Percentiles rank a stretch among this genome's conserved stretches.
Conservation (phyloP, 305 asterid genomes). For the Plantago rigida region DNA sequence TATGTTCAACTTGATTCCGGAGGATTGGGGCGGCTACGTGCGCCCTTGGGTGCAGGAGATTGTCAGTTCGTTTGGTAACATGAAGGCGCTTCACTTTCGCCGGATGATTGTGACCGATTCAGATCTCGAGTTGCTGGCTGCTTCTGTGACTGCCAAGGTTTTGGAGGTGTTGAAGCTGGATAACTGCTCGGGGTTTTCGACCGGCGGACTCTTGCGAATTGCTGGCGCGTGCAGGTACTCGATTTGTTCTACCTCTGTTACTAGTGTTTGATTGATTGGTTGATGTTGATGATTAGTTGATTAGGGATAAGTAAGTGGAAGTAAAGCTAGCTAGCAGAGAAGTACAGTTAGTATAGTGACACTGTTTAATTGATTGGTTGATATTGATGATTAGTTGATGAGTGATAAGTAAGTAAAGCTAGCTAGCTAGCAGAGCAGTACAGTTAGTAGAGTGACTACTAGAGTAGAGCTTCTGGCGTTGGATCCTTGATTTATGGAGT, state of each 20-base stretch:
- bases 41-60: conserved; percentile 71
- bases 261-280: too few species aligned
- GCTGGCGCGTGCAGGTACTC: conserved; percentile 57
- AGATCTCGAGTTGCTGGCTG: conserved; percentile 65
- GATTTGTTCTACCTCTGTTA: too few species aligned
- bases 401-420: too few species aligned
- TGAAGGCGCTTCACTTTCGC: conserved; percentile 68
- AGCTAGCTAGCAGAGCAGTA: too few species aligned
- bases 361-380: too few species aligned
- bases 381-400: neutral
- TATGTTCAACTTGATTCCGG: conserved; percentile 83
- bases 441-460: too few species aligned
- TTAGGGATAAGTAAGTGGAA: too few species aligned
- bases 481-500: too few species aligned
- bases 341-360: too few species aligned
- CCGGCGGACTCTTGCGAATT: conserved; percentile 55
- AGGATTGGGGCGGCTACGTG: conserved; percentile 89
- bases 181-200: conserved; percentile 72
- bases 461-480: too few species aligned
- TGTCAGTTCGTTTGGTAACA: conserved; percentile 32
- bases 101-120: conserved; percentile 84
- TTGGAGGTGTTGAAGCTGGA: conserved; percentile 68
- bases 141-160: conserved; percentile 30
- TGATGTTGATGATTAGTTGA: neutral
- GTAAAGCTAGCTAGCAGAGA: too few species aligned